Evolutionary conservation across 2,329 filamentous ascomycete species (phyloP), one percentile per base, ranked within the genome.

Genomic region (Cercospora sp.): DNA sequence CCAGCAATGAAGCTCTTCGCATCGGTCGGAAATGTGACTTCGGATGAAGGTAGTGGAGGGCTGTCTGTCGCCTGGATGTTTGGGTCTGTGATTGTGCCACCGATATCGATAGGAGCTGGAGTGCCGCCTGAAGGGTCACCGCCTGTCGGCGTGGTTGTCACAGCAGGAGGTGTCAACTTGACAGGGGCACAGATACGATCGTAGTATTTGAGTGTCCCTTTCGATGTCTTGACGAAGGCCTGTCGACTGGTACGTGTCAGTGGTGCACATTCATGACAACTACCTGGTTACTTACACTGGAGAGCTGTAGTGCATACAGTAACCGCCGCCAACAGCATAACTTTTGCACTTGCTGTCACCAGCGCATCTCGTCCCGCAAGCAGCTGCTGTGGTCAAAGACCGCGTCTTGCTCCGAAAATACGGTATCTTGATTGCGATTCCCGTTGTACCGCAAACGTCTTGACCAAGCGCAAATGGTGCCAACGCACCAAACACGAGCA

Each of bases 21-120:
- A 28, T 61, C 66, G 9, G 40, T 45, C 16, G 66, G 66, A 9
- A 64, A 64, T 10, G 18, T 26, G 1, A 49, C 51, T 18, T 32
- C 18, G 10, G 21, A 26, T 9, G 60, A 49, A 3, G 34, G 10
- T 3, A 62, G 37, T 3, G 60, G 34, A 1, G 60, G 10, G 24
- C 60, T 62, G 60, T 51, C 40, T 8, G 60, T 18, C 1, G 24
- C 18, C 6, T 62, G 60, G 5, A 62, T 28, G 2, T n/a, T n/a
- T 2, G 60, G 60, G 0, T 37, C 43, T n/a, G 45, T 49, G 18
- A 49, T 43, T 1, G 37, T 43, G 37, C 37, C 37, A 43, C 37
- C 37, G 6, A 43, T 43, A 9, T 43, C 37, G 5, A 43, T 6
- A 7, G 37, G 37, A 5, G 6, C 37, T 6, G 16, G 37, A 2